Evolutionary conservation across 345 rosid genomes (phyloP).

Genomic region (Durio zibethinus): DNA sequence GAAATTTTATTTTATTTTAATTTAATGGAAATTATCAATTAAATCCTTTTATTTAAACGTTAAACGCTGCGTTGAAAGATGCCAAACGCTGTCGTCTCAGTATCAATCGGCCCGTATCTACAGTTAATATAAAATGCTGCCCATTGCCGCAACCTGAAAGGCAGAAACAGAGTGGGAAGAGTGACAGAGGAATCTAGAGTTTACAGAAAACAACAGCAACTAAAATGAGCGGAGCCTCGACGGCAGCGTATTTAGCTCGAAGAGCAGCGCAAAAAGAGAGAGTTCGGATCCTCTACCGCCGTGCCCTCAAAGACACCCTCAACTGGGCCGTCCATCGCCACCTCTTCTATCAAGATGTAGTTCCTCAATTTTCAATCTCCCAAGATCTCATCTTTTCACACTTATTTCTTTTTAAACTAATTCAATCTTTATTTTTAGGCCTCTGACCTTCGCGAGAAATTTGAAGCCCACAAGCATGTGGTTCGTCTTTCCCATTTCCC

Average conservation of each 20-base stretch:
- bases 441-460: slow-evolving; percentile 68
- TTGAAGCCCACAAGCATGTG: slow-evolving; percentile 81
- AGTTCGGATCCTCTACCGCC: slow-evolving; percentile 88
- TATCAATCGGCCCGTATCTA: not conserved
- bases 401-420: not conserved
- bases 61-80: not conserved
- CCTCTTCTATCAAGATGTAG: slow-evolving; percentile 81
- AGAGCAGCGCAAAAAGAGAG: slow-evolving; percentile 90
- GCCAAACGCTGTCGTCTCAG: not conserved
- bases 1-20: too few relatives aligned
- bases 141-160: too few relatives aligned
- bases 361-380: not conserved
- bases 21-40: too few relatives aligned
- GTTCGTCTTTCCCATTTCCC: slow-evolving; percentile 38
- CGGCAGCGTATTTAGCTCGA: slow-evolving; percentile 75
- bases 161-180: slow-evolving; percentile 9
- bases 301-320: slow-evolving; percentile 89
- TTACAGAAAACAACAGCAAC: slow-evolving; percentile 20
- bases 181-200: slow-evolving; percentile 12
- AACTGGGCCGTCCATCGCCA: slow-evolving; percentile 99
- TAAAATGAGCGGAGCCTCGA: slow-evolving; percentile 58
- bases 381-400: slow-evolving; percentile 3
- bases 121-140: too few relatives aligned
- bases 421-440: slow-evolving; percentile 43
- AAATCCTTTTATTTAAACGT: too few relatives aligned